Conservation (phyloP, 2,329 filamentous ascomycete genomes). For the Bipolaris oryzae region DNA sequence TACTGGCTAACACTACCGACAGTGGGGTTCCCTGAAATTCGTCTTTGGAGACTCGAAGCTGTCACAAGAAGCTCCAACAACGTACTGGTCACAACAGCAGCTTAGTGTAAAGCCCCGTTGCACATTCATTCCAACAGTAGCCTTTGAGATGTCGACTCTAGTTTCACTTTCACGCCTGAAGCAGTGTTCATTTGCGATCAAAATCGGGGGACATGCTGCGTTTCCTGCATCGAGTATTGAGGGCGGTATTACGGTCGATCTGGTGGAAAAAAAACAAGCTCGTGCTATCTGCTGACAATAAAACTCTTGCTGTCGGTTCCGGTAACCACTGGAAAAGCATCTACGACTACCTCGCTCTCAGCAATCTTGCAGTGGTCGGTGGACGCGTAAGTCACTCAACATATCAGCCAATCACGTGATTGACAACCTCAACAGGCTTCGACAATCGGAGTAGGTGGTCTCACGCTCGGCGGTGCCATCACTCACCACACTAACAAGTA, state of each 20-base stretch:
- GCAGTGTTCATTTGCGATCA: constrained; percentile 50
- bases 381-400: constrained; percentile 27
- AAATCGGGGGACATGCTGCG: constrained; percentile 52
- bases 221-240: constrained; percentile 50
- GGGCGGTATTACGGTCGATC: constrained; percentile 52
- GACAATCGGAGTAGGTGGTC: constrained; percentile 26
- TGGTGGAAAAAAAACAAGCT: constrained; percentile 42
- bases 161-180: constrained; percentile 24
- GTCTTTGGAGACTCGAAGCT: constrained; percentile 23
- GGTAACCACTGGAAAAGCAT: constrained; percentile 46
- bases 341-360: constrained; percentile 33
- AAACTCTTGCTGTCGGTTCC: constrained; percentile 35
- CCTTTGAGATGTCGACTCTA: constrained; percentile 21
- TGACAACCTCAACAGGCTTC: constrained; percentile 11
- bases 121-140: constrained; percentile 19
- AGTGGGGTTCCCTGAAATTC: constrained; percentile 30
- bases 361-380: constrained; percentile 35
- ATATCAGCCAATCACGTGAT: neutral
- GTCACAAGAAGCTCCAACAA: constrained; percentile 8
- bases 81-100: constrained; percentile 24
- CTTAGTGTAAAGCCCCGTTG: constrained; percentile 17
- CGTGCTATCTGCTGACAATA: constrained; percentile 30
- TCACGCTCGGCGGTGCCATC: constrained; percentile 31
- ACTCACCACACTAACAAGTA: constrained; percentile 5
- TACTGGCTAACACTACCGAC: constrained; percentile 1